Evolutionary conservation across 73 alveolate genomes (phyloP).

Genomic region (Paramecium sexaurelia): DNA sequence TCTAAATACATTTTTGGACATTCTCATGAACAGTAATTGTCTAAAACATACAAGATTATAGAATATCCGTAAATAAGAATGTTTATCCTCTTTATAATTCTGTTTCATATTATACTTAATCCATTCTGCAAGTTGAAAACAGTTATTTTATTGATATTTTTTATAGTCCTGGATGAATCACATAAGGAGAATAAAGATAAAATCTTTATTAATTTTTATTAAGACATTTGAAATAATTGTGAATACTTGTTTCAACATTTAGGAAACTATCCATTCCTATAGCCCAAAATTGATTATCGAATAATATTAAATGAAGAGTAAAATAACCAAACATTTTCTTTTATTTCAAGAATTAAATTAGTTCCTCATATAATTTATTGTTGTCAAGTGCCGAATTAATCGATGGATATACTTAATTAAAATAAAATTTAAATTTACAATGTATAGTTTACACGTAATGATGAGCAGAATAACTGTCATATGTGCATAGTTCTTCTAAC

Average conservation of each 20-base stretch:
- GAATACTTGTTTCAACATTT: background rate
- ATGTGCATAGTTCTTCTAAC: background rate
- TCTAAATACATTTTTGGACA: background rate
- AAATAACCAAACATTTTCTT: constrained; percentile 49
- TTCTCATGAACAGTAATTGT: background rate
- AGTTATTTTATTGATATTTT: background rate
- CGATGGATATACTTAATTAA: constrained; percentile 18
- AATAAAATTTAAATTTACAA: background rate
- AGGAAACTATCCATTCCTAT: constrained; percentile 29
- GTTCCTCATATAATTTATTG: background rate
- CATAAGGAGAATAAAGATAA: constrained; percentile 32
- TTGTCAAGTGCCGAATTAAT: background rate
- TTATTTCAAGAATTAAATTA: background rate
- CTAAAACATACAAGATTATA: constrained; percentile 8
- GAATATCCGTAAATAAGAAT: constrained; percentile 6
- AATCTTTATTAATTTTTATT: background rate
- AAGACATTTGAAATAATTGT: background rate
- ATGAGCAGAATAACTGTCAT: background rate
- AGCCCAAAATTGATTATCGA: constrained; percentile 5
- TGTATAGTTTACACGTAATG: background rate
- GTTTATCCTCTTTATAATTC: background rate
- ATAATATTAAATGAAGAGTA: constrained; percentile 4
- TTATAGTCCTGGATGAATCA: constrained; percentile 18
- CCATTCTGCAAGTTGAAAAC: constrained; percentile 15
- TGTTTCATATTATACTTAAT: background rate